phyloP scores from a whole-genome alignment of 352 stramenopile species.

The Pythium dissimile region DNA sequence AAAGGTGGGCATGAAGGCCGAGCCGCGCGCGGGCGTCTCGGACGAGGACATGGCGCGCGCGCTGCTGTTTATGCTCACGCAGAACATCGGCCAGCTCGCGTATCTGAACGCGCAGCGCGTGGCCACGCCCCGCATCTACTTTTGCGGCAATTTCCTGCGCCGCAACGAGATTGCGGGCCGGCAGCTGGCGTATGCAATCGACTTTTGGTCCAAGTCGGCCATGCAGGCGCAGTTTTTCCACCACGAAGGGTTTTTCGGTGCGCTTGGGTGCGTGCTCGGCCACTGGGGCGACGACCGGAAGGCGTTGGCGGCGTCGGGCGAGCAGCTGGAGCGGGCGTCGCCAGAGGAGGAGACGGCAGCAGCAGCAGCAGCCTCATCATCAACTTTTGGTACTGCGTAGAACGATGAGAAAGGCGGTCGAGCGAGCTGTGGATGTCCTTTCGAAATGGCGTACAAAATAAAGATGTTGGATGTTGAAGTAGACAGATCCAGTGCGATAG shows the following conservation, averaged over 20 bases:
- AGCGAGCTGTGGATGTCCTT: too few species aligned
- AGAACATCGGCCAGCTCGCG: constrained; percentile 95
- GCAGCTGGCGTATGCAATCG: constrained; percentile 91
- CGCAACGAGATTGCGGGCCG: constrained; percentile 92
- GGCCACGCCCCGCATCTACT: constrained; percentile 92
- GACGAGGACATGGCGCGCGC: constrained; percentile 94
- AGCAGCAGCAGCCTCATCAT: background rate
- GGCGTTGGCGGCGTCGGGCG: too few species aligned
- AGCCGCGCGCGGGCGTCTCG: constrained; percentile 35
- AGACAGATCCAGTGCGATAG: too few species aligned
- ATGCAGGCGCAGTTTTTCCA: constrained; percentile 91
- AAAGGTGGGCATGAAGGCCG: constrained; percentile 77
- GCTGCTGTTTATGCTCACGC: constrained; percentile 98
- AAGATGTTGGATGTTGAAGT: constrained; percentile 9
- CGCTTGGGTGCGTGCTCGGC: constrained; percentile 71
- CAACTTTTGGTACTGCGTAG: too few species aligned
- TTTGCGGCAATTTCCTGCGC: constrained; percentile 96
- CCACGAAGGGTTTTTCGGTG: constrained; percentile 97
- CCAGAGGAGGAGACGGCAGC: background rate
- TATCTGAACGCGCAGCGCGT: constrained; percentile 95
- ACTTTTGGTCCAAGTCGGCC: constrained; percentile 95
- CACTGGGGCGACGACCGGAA: constrained; percentile 12
- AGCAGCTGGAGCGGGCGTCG: background rate
- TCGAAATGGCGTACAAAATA: too few species aligned
- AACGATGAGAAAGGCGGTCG: too few species aligned